Conservation (phyloP, 768 basidiomycete species). For the Kondoa malvinella region DNA sequence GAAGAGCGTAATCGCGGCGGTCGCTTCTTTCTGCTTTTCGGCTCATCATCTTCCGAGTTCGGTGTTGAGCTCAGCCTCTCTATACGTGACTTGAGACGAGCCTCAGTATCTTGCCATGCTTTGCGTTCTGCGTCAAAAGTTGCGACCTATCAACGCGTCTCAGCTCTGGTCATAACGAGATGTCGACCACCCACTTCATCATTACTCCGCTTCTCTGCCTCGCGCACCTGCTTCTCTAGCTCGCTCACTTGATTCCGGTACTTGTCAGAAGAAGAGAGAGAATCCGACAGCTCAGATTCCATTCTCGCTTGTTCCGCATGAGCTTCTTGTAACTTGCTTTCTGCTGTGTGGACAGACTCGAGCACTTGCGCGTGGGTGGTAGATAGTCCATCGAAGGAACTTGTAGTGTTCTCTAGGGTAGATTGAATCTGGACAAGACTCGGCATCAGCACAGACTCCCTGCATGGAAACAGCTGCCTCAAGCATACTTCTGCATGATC, state of each 20-base stretch:
- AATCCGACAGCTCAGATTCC: neutral
- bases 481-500: neutral
- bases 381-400: neutral
- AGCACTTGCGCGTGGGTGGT: neutral
- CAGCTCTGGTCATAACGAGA: neutral
- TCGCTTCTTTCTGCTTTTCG: neutral
- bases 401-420: too few species aligned
- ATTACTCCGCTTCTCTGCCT: slow-evolving; percentile 62
- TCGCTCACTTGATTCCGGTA: slow-evolving; percentile 32
- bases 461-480: neutral
- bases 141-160: slow-evolving; percentile 41
- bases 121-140: slow-evolving; percentile 85
- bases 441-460: too few species aligned
- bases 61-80: slow-evolving; percentile 48
- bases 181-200: slow-evolving; percentile 48
- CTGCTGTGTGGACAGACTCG: neutral
- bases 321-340: neutral
- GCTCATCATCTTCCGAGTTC: slow-evolving; percentile 37
- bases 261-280: neutral
- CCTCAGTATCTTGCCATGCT: slow-evolving; percentile 80
- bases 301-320: neutral
- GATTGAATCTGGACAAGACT: too few species aligned
- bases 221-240: slow-evolving; percentile 73
- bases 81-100: slow-evolving; percentile 79
- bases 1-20: neutral